Base-by-base conservation (phyloP, 2,329 filamentous ascomycete species). In the Colletotrichum lentis region DNA sequence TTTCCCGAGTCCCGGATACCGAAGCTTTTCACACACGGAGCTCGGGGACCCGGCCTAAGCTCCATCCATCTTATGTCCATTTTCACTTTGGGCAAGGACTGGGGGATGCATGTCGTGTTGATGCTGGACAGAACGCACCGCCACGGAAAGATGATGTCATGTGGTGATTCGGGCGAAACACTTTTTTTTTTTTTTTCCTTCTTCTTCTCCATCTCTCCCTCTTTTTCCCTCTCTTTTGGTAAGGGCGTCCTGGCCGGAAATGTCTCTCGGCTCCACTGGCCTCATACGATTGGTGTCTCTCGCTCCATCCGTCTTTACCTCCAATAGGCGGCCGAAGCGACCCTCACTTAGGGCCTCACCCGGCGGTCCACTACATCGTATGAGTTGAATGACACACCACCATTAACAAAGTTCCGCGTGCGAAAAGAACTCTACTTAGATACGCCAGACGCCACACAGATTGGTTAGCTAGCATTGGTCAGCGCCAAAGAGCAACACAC, bases 81-180 rank as follows among this genome's bases (percentile, higher is more conserved):
- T 37, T 56, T 52, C 44, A 43, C 46, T 49, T 56, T 57, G 20
- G 35, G 52, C 55, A 46, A 37, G 50, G 66, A 56, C 62, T 50
- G 24, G 66, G 66, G 66, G 55, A 61, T 66, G 44, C 62, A 27
- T 56, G 62, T 56, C 62, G 35, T 56, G 62, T 56, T 27, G 16
- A 56, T 7, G 46, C 50, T 59, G 54, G 61, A 50, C 52, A 52
- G 43, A 56, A 39, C 50, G 56, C 62, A 69, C 62, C 55, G 62
- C 66, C 62, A 69, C 62, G 62, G 7, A 24, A 60, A 18, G 46
- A 69, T 69, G 66, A 69, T 69, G 66, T 69, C 66, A 69, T 66
- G 44, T 18, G 18, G 37, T 41, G 55, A 31, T 31, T 47, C 35
- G 27, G 35, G 44, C 62, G 53, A 50, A 68, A 63, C 46, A 24